phyloP scores from a whole-genome alignment of 257 asterid species.

The Misopates orontium region DNA sequence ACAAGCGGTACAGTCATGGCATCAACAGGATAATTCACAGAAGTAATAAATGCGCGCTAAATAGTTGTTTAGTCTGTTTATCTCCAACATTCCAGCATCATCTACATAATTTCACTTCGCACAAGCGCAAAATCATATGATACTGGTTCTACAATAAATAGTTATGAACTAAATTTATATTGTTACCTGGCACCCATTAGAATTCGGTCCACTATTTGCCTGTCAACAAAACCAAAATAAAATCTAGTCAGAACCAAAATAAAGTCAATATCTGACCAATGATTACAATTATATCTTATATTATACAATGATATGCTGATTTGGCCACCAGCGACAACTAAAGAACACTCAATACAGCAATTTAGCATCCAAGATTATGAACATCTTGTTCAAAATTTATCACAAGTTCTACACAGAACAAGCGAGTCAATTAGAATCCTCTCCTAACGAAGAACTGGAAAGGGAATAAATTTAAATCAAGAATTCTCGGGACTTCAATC shows the following conservation, averaged over 20 bases:
- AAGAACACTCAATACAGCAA: background rate
- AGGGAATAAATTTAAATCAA: too few species aligned
- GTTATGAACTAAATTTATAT: constrained; percentile 19
- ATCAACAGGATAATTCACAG: too few species aligned
- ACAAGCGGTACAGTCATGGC: background rate
- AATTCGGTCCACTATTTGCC: constrained; percentile 91
- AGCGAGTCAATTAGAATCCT: constrained; percentile 1
- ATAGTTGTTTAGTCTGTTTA: too few species aligned
- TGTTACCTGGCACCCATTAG: constrained; percentile 92
- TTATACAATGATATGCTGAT: background rate
- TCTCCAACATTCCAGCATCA: too few species aligned
- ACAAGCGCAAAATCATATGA: background rate
- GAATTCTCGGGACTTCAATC: background rate
- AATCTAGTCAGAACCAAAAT: constrained; percentile 5
- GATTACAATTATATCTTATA: too few species aligned
- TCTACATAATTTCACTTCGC: background rate
- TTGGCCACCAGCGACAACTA: background rate
- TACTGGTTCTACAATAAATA: background rate
- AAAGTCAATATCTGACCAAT: background rate
- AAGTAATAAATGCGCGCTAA: too few species aligned
- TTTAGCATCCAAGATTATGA: background rate
- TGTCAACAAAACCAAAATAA: constrained; percentile 39
- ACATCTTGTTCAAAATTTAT: background rate
- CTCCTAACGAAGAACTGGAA: background rate
- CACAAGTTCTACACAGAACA: constrained; percentile 12